Percentiles rank a stretch among this genome's conserved stretches.
These are phyloP conservation scores for Hygrocybe coccinea DNA, from an alignment of 768 basidiomycete genomes.

Conservation along the genomic window DNA sequence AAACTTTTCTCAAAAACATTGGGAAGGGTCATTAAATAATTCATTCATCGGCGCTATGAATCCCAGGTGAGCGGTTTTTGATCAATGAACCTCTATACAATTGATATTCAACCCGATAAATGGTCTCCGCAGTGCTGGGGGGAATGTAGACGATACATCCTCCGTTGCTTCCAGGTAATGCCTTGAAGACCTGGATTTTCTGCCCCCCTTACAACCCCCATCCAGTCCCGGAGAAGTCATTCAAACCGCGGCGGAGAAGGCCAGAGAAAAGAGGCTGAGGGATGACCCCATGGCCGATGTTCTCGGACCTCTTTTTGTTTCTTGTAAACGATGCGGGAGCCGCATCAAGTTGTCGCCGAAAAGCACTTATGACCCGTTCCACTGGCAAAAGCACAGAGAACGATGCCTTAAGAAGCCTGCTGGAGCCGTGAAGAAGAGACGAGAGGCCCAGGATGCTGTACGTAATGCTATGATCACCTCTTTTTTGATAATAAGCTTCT, in stretches of 20 bases:
- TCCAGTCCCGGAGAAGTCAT: conserved; percentile 18
- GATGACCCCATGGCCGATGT: conserved; percentile 52
- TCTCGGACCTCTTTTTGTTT: conserved; percentile 45
- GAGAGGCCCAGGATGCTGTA: conserved; percentile 16
- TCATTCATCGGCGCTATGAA: conserved; percentile 1
- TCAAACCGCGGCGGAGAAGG: conserved; percentile 40
- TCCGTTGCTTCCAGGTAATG: neutral
- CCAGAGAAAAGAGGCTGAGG: conserved; percentile 48
- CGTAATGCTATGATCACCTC: conserved; percentile 2
- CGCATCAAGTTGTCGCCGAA: conserved; percentile 64
- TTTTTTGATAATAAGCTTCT: neutral
- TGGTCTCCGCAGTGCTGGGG: neutral
- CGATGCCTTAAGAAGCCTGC: conserved; percentile 49
- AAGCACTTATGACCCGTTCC: conserved; percentile 59
- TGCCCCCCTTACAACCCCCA: neutral
- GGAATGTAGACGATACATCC: neutral
- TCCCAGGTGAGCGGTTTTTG: conserved; percentile 4
- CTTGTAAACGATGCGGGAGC: conserved; percentile 51
- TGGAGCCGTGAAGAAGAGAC: conserved; percentile 17
- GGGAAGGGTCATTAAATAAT: neutral
- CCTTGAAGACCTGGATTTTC: neutral
- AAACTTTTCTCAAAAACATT: neutral
- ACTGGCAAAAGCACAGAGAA: conserved; percentile 60
- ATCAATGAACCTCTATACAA: neutral
- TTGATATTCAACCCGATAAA: too few species aligned